Conservation (phyloP, 2,329 filamentous ascomycete genomes). For the Sclerotinia sclerotiorum region DNA sequence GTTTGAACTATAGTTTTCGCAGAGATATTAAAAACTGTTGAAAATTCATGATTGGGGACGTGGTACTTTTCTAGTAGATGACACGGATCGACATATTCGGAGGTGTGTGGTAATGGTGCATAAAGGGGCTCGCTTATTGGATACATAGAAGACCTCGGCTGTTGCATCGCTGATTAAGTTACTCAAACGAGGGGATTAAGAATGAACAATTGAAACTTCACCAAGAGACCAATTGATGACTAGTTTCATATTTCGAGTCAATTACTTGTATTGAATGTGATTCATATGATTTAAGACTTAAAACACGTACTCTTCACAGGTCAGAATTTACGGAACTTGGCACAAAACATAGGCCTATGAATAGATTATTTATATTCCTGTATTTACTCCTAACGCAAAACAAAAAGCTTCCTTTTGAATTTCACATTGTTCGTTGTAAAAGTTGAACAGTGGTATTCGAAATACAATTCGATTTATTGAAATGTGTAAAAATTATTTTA, state of each 20-base stretch:
- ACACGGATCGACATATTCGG: neutral
- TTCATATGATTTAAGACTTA: neutral
- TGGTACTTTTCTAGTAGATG: neutral
- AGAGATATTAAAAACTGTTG: neutral
- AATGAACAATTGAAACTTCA: neutral
- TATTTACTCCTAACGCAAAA: no score
- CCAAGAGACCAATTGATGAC: neutral
- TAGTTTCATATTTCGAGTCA: neutral
- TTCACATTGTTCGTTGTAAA: no score
- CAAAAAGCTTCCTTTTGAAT: no score
- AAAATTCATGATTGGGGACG: neutral
- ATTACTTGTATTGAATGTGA: neutral
- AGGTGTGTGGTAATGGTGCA: neutral
- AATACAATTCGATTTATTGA: no score
- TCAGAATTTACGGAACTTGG: no score
- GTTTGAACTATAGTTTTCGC: neutral
- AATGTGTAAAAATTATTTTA: no score
- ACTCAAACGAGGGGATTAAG: neutral
- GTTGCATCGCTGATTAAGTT: neutral
- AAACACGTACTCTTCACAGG: neutral
- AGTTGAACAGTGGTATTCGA: no score
- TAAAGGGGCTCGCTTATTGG: conserved; percentile 1
- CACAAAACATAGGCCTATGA: no score
- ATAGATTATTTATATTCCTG: no score
- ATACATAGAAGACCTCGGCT: no score